Base-by-base conservation (phyloP, 202 grass and related monocot species). In the Zizania palustris region DNA sequence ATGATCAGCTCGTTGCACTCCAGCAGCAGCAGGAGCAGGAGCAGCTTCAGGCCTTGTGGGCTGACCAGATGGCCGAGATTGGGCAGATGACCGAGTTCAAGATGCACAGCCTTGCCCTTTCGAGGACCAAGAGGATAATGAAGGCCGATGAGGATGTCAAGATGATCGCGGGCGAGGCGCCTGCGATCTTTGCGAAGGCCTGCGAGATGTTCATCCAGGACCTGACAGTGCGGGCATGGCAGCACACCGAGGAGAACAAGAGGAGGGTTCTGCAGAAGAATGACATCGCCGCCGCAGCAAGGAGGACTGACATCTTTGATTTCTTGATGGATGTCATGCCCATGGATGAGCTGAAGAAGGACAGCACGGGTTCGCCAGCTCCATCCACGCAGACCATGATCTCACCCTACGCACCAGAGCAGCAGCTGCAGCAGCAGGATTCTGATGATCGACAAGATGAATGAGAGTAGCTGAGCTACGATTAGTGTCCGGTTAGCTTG, bases 191-290 rank as follows among this genome's bases (percentile, higher is more conserved):
- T 7, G 81, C 90, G 33, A 93, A 87, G 77, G 84, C 90, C 15
- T 90, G 87, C 0, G 90, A 93, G 81, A 88, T 90, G 73, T 87
- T 93, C 84, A 89, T 93, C 46, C 83, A 85, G 14, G 90, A 93
- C 67, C 77, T 93, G 7, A 93, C 90, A 1, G 63, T 90, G 58
- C 72, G 90, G 9, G 48, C 87, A 0, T 85, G 90, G 90, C 83
- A 85, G 49, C 84, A 93, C 55, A 85, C 84, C 5, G 81, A 87
- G 50, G 84, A 80, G 60, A 78, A 77, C 67, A 96, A 28, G 28
- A 28, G 79, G 72, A 83, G 75, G 44, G 90, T 87, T 6, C 56
- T 92, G 56, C 92, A 88, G 82, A 78, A 83, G 75, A 88, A 81
- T 38, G 82, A 86, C 11, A 77, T 93, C 10, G 20, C 78, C 1